phyloP scores from a whole-genome alignment of 768 basidiomycete species.

The Suillus cothurnatus region DNA sequence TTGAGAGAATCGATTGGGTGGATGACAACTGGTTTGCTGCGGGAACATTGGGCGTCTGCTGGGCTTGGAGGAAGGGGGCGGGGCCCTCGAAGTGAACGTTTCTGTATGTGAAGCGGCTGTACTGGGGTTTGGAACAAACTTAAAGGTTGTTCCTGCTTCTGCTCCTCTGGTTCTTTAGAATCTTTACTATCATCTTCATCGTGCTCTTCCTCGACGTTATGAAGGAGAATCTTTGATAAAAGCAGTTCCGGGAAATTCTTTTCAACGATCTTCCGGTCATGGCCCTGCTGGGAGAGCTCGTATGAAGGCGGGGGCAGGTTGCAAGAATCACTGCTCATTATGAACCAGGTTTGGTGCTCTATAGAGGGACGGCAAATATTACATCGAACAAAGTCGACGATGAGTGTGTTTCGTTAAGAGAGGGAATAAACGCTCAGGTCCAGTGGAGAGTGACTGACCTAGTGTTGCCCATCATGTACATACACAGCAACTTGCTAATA shows the following conservation, averaged over 20 bases:
- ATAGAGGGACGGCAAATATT: conserved; percentile 1
- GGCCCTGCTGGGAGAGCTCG: conserved; percentile 40
- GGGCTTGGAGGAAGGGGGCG: conserved; percentile 33
- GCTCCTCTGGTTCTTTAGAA: conserved; percentile 1
- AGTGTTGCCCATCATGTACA: background rate
- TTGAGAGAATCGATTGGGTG: conserved; percentile 13
- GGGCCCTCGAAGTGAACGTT: conserved; percentile 11
- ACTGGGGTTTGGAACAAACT: background rate
- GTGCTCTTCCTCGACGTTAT: conserved; percentile 18
- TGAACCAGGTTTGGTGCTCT: background rate
- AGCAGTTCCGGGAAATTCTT: conserved; percentile 14
- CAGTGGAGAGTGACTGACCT: background rate
- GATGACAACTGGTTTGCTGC: background rate
- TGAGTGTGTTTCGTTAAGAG: conserved; percentile 6
- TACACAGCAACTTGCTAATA: background rate
- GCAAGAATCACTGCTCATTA: conserved; percentile 27
- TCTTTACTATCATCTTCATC: conserved; percentile 22
- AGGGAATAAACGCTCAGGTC: conserved; percentile 5
- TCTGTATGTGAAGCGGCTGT: conserved; percentile 15
- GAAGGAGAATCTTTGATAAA: conserved; percentile 16
- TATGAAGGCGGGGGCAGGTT: conserved; percentile 45
- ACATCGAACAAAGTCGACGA: conserved; percentile 8
- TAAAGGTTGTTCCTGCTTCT: conserved; percentile 12
- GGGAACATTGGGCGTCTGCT: conserved; percentile 1
- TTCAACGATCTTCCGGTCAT: conserved; percentile 53